Evolutionary conservation across 345 rosid genomes (phyloP).

Genomic region (Reutealis trisperma): DNA sequence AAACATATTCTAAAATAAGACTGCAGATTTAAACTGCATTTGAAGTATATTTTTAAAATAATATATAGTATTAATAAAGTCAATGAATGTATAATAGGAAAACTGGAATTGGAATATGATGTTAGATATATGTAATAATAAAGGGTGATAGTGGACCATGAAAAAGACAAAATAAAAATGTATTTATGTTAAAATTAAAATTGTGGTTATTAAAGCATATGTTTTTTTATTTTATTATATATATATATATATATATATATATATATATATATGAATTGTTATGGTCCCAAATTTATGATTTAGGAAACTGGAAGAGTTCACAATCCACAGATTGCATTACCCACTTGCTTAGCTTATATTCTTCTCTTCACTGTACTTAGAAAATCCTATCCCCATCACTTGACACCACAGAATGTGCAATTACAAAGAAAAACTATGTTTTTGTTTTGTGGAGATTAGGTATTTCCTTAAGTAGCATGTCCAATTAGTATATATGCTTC

Average conservation of each 20-base stretch:
- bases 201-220: neutral
- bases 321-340: neutral
- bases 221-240: neutral
- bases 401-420: neutral
- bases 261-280: no score
- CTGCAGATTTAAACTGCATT: no score
- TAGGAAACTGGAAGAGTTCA: neutral
- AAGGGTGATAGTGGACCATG: neutral
- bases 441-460: no score
- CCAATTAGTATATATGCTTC: neutral
- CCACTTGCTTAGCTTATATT: conserved; percentile 1
- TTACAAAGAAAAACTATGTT: no score
- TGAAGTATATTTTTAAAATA: no score
- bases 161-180: neutral
- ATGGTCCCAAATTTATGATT: neutral
- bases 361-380: neutral
- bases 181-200: neutral
- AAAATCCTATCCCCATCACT: no score
- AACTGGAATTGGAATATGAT: neutral
- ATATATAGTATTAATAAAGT: no score
- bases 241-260: no score
- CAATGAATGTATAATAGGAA: no score
- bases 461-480: neutral
- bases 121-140: neutral
- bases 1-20: no score